phyloP scores from a whole-genome alignment of 75 land plant species.

The Cunninghamia lanceolata region DNA sequence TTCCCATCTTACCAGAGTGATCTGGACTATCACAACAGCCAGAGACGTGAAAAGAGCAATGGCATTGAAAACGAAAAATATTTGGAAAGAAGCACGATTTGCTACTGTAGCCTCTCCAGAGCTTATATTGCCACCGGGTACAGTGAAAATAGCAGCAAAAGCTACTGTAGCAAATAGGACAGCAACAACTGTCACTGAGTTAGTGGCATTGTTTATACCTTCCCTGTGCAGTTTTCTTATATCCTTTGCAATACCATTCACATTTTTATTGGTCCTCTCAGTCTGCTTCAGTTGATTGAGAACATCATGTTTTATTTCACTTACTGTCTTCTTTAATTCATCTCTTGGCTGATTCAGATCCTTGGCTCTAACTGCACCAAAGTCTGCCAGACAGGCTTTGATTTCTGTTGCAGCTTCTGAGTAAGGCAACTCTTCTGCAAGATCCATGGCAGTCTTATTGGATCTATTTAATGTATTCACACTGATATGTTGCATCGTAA shows the following conservation, averaged over 20 bases:
- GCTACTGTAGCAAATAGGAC: constrained; percentile 76
- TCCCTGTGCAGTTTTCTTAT: constrained; percentile 60
- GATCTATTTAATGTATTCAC: constrained; percentile 58
- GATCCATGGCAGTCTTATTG: constrained; percentile 62
- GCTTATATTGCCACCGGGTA: constrained; percentile 54
- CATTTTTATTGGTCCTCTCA: constrained; percentile 57
- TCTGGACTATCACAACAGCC: constrained; percentile 75
- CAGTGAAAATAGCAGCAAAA: constrained; percentile 70
- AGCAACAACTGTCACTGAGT: constrained; percentile 73
- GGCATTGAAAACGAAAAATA: constrained; percentile 66
- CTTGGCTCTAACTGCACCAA: constrained; percentile 52
- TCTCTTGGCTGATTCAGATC: constrained; percentile 67
- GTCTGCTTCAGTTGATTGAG: constrained; percentile 62
- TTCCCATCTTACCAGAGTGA: constrained; percentile 67
- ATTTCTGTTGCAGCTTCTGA: constrained; percentile 55
- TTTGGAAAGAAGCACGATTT: constrained; percentile 32
- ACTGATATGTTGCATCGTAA: constrained; percentile 44
- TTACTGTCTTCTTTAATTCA: constrained; percentile 62
- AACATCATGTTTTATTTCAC: constrained; percentile 57
- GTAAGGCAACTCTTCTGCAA: constrained; percentile 51
- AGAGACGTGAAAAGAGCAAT: constrained; percentile 61
- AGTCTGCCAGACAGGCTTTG: constrained; percentile 28
- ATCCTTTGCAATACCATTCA: constrained; percentile 56
- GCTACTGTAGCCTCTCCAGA: constrained; percentile 39
- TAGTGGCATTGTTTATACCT: constrained; percentile 70